Evolutionary conservation across 1,284 basidiomycete species (phyloP), one percentile per base, ranked within the genome.

Genomic region (Nidula niveotomentosa): DNA sequence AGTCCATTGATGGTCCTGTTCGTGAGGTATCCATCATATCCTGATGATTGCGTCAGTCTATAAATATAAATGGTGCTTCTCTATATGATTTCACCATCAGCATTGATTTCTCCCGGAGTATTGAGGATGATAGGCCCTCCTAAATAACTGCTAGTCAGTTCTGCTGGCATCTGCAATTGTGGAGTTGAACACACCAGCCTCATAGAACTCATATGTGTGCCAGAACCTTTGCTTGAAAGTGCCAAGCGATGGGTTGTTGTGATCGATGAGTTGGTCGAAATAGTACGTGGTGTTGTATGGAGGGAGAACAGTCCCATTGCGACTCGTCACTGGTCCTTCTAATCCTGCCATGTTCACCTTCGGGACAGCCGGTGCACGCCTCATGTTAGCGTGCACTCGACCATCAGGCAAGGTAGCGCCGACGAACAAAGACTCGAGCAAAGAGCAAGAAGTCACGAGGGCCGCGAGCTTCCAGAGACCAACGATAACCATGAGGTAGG

Each of bases 171-270:
- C 15, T 52, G 43, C 49, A 12, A 34, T 18, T 18, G 44, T 54
- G 43, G 49, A 45, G 23, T 23, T 46, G 10, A 15, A 49, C 58
- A 36, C 54, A 83, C 84, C 84, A 48, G 69, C 56, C 62, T 84
- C 73, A 61, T 87, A 89, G 62, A 76, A 85, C 64, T 87, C 81
- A 65, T 74, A 84, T 37, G 81, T 80, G 59, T 80, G 77, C 84
- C 84, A 89, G 69, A 78, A 91, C 36, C 88, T 79, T 67, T 91
- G 89, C 66, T 84, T 75, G 69, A 91, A 91, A 5, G 86, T 91
- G 12, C 88, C 88, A n/a, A 81, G 70, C 13, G 72, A 72, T 7
- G 86, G 83, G 54, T 88, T 77, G 55, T 73, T 81, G 66, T 90
- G 89, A 69, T 91, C 88, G 53, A 90, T 86, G 57, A 89, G 71